Evolutionary conservation across 148 eudicot genomes (phyloP), one percentile per base, ranked within the genome.

Genomic region (Spergularia bocconei): DNA sequence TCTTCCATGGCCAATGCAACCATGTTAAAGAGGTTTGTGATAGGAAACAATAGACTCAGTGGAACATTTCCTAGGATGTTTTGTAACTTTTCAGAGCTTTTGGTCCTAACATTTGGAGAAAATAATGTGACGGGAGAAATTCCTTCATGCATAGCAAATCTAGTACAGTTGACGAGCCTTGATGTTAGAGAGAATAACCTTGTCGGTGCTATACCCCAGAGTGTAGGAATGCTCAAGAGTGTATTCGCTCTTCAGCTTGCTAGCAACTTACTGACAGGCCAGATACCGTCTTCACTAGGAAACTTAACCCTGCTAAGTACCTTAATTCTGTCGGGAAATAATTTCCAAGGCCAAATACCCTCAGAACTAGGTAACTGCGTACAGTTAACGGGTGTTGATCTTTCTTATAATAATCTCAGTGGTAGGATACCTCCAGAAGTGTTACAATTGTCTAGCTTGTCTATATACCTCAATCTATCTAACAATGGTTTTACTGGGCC

Each of bases 351-450:
- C 21, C 29, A 21, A n/a, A 83, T 87, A 53, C 86, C 87, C 50
- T 11, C 79, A 11, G 36, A 51, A 39, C 58, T 87, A 10, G 88
- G 83, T 53, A 74, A 79, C 12, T 87, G 86, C 41, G 44, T 33
- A 51, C 60, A 68, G 16, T 63, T 85, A 19, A 48, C 39, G 11
- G 10, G 7, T 0, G 63, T 83, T 63, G 67, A 79, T 77, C 80
- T 87, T 56, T 70, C 67, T 70, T 0, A 13, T 9, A 86, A 86
- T 63, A 77, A 70, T 16, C 58, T 83, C 23, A 77, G 51, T 33
- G 85, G 89, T 20, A 13, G 38, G 12, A 79, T 84, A 80, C 89
- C 87, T 36, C 15, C 59, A 23, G 68, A 82, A 59, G n/a, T 86
- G 14, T 75, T 82, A 41, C 56, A 56, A 62, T 56, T 75, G 84